phyloP scores from a whole-genome alignment of 495 filamentous ascomycete genomes.

The Lineolata rhizophorae region DNA sequence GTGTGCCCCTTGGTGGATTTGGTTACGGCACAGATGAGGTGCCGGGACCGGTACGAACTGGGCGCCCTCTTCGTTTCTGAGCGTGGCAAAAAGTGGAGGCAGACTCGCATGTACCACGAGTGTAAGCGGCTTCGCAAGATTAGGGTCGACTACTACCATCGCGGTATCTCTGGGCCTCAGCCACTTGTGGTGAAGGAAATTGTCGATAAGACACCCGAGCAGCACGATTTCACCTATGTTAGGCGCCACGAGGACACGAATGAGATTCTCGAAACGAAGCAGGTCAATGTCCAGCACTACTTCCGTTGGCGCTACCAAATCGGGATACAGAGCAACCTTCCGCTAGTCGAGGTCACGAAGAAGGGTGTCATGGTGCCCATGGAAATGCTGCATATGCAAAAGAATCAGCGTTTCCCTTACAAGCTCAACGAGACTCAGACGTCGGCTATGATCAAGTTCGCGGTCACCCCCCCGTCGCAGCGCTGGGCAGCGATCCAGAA shows the following conservation, averaged over 20 bases:
- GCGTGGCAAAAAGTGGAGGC: not conserved
- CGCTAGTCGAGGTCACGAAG: slow-evolving; percentile 48
- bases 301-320: slow-evolving; percentile 43
- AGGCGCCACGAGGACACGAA: slow-evolving; percentile 35
- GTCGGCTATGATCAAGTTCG: slow-evolving; percentile 69
- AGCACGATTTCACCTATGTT: slow-evolving; percentile 26
- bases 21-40: not conserved
- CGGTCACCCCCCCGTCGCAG: slow-evolving; percentile 37
- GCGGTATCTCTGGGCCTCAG: slow-evolving; percentile 18
- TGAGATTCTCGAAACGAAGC: slow-evolving; percentile 4
- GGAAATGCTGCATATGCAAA: slow-evolving; percentile 41
- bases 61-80: not conserved
- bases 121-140: slow-evolving; percentile 28
- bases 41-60: not conserved
- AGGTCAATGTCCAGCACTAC: slow-evolving; percentile 39
- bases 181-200: too few species aligned
- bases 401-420: slow-evolving; percentile 53
- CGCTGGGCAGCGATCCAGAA: slow-evolving; percentile 39
- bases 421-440: slow-evolving; percentile 59
- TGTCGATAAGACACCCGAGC: slow-evolving; percentile 36
- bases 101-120: not conserved
- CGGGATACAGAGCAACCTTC: slow-evolving; percentile 31
- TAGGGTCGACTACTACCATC: slow-evolving; percentile 42
- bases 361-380: slow-evolving; percentile 49
- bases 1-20: slow-evolving; percentile 2